Conservation (phyloP, 2,329 filamentous ascomycete genomes). For the Calycina marina region DNA sequence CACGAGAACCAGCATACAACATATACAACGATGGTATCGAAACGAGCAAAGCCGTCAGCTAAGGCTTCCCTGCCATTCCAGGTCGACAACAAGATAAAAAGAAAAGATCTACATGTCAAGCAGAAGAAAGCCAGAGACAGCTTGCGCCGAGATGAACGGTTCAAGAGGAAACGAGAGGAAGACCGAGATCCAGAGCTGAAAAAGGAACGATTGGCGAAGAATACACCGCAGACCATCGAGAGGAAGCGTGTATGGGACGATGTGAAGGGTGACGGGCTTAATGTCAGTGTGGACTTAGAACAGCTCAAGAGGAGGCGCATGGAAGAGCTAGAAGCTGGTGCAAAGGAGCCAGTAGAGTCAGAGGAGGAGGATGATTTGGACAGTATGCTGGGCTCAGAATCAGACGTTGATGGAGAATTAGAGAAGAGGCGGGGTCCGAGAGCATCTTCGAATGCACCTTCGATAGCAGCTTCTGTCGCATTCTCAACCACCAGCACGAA, state of each 20-base stretch:
- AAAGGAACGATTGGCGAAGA: slow-evolving; percentile 57
- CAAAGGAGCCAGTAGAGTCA: slow-evolving; percentile 27
- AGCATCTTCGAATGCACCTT: slow-evolving; percentile 26
- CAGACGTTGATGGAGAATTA: slow-evolving; percentile 31
- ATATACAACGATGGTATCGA: slow-evolving; percentile 32
- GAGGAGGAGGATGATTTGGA: slow-evolving; percentile 45
- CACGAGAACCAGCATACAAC: slow-evolving; percentile 12
- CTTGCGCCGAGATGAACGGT: slow-evolving; percentile 60
- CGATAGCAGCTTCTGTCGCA: slow-evolving; percentile 26
- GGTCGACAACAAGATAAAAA: slow-evolving; percentile 62
- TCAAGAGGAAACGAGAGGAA: slow-evolving; percentile 72
- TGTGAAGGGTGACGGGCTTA: slow-evolving; percentile 44
- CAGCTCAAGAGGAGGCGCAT: slow-evolving; percentile 42
- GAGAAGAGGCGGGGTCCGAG: slow-evolving; percentile 22
- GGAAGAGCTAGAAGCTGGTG: slow-evolving; percentile 31
- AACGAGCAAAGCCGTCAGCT: slow-evolving; percentile 27
- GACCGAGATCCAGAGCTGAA: slow-evolving; percentile 65
- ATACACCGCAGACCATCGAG: slow-evolving; percentile 71
- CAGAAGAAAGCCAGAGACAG: slow-evolving; percentile 66
- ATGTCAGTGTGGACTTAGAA: slow-evolving; percentile 39
- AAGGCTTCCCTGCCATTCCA: slow-evolving; percentile 35
- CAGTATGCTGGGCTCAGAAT: slow-evolving; percentile 62
- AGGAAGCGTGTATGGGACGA: slow-evolving; percentile 86
- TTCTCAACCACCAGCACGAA: slow-evolving; percentile 47
- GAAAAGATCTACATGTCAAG: slow-evolving; percentile 64